Evolutionary conservation across 2,329 filamentous ascomycete genomes (phyloP).

Genomic region (Thelonectria olida): DNA sequence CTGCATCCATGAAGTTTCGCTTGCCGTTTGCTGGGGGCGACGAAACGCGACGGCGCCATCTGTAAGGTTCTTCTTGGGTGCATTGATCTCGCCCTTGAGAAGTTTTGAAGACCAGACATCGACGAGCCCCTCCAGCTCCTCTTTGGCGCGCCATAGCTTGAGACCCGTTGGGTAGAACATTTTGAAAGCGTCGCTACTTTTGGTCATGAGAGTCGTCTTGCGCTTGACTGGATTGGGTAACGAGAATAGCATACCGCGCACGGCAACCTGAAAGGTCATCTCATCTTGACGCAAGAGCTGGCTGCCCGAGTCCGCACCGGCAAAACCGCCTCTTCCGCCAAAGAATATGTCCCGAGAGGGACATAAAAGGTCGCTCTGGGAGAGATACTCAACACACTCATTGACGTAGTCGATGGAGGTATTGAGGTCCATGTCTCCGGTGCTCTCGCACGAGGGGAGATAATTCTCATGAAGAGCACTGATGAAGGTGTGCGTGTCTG

Average conservation of each 20-base stretch:
- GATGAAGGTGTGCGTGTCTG: constrained; percentile 89
- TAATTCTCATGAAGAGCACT: constrained; percentile 96
- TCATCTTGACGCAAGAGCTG: constrained; percentile 91
- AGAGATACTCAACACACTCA: constrained; percentile 86
- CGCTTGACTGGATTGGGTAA: constrained; percentile 87
- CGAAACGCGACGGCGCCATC: constrained; percentile 60
- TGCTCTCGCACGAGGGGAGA: constrained; percentile 78
- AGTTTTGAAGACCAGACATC: constrained; percentile 73
- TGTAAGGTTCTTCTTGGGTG: constrained; percentile 50
- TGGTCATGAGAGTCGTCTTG: constrained; percentile 57
- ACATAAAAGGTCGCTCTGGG: constrained; percentile 86
- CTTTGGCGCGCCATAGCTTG: constrained; percentile 83
- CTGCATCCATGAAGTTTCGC: constrained; percentile 47
- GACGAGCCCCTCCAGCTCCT: constrained; percentile 81
- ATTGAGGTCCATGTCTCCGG: constrained; percentile 57
- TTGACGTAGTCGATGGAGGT: constrained; percentile 81
- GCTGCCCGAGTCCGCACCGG: constrained; percentile 65
- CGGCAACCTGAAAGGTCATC: constrained; percentile 90
- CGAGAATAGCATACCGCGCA: constrained; percentile 85
- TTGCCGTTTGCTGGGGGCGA: constrained; percentile 46
- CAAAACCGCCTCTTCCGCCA: constrained; percentile 64
- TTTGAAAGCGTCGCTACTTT: constrained; percentile 72
- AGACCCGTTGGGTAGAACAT: constrained; percentile 93
- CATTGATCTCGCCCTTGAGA: constrained; percentile 61
- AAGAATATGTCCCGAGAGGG: constrained; percentile 77